phyloP scores from a whole-genome alignment of 2,329 filamentous ascomycete species.

The Fusarium tanahbumbuense region DNA sequence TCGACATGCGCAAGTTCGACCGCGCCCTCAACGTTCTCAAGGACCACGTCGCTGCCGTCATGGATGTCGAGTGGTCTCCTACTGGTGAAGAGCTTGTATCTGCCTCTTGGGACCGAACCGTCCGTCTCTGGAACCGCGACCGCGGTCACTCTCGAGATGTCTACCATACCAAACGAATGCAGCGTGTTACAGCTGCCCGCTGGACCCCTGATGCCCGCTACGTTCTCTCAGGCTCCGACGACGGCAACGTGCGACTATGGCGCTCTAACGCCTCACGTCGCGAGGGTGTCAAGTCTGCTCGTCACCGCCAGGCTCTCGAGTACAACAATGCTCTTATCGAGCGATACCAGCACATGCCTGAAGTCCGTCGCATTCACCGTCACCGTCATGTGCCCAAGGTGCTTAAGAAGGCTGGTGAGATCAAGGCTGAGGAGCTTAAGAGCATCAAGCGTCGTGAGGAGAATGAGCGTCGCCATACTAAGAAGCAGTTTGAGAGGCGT shows the following conservation, averaged over 20 bases:
- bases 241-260: constrained; percentile 91
- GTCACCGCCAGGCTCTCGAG: constrained; percentile 88
- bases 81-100: constrained; percentile 94
- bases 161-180: constrained; percentile 98
- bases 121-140: constrained; percentile 85
- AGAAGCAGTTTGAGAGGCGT: constrained; percentile 80
- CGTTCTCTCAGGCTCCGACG: constrained; percentile 89
- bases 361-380: constrained; percentile 88
- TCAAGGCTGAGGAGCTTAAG: constrained; percentile 89
- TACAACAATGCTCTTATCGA: constrained; percentile 88
- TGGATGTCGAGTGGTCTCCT: constrained; percentile 95
- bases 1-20: constrained; percentile 92
- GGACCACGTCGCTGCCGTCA: constrained; percentile 89
- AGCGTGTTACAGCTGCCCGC: constrained; percentile 85
- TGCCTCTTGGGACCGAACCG: constrained; percentile 85
- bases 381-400: constrained; percentile 93
- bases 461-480: constrained; percentile 91
- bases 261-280: constrained; percentile 85
- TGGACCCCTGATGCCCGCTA: constrained; percentile 94
- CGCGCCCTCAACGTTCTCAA: constrained; percentile 90
- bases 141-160: constrained; percentile 89
- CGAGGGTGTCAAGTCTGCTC: constrained; percentile 85
- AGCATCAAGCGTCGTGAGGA: constrained; percentile 91
- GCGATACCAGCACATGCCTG: constrained; percentile 94
- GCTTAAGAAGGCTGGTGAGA: constrained; percentile 95